A percentile compares a stretch with the other conserved stretches of the same genome.
These are phyloP conservation scores for Ceratocystis albifundus DNA, from an alignment of 2,329 filamentous ascomycete species.

Conservation along the genomic window DNA sequence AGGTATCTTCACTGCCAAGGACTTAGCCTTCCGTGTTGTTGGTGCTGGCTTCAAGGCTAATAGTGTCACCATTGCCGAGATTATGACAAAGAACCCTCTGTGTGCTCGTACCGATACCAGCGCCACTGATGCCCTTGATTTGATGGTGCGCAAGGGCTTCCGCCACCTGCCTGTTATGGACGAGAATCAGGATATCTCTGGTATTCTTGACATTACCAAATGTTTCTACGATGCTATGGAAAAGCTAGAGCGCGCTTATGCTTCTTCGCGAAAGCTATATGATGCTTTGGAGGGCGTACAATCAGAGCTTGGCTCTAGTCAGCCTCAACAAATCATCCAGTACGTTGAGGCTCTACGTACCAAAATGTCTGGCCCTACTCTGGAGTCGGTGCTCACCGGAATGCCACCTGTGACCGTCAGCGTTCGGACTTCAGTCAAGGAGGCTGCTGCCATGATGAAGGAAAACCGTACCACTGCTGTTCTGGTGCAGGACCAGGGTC, in stretches of 20 bases:
- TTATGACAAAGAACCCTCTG: constrained; percentile 99
- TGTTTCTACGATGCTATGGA: constrained; percentile 99
- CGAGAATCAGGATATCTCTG: constrained; percentile 97
- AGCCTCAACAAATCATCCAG: constrained; percentile 97
- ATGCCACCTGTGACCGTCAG: constrained; percentile 88
- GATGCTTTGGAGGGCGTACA: constrained; percentile 96
- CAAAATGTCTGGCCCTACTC: constrained; percentile 96
- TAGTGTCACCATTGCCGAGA: constrained; percentile 87
- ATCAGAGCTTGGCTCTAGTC: constrained; percentile 86
- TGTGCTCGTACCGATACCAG: constrained; percentile 96
- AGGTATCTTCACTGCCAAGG: constrained; percentile 97
- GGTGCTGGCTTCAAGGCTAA: constrained; percentile 79
- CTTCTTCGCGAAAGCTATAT: constrained; percentile 94
- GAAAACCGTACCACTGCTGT: constrained; percentile 97
- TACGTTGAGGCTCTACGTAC: constrained; percentile 90
- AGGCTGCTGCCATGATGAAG: constrained; percentile 92
- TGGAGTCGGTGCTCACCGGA: constrained; percentile 88
- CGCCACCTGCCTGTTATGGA: constrained; percentile 98
- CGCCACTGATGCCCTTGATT: constrained; percentile 88
- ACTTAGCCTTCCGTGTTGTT: constrained; percentile 92
- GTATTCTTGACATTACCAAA: constrained; percentile 96
- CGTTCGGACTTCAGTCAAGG: constrained; percentile 89
- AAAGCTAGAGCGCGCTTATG: constrained; percentile 94
- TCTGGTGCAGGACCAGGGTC: constrained; percentile 88
- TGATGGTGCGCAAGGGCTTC: constrained; percentile 98